Percentiles rank a stretch among this genome's conserved stretches.
Evolutionary conservation across 2,329 filamentous ascomycete genomes (phyloP).

Genomic region (Exophiala spinifera): DNA sequence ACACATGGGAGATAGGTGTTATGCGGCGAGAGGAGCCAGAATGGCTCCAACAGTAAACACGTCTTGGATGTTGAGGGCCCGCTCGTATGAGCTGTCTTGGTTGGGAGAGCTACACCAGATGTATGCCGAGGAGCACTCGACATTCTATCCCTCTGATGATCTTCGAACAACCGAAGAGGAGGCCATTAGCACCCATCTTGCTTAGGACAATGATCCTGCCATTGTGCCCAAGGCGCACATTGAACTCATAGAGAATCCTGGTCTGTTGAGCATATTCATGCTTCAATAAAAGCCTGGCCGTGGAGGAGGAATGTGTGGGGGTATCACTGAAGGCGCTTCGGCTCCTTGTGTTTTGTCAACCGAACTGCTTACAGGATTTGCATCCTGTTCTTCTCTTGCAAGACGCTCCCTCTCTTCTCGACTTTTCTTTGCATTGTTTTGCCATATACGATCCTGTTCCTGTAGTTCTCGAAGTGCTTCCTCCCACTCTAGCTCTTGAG

Average conservation of each 20-base stretch:
- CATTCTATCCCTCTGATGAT: too few species aligned
- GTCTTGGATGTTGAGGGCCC: too few species aligned
- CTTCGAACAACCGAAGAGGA: too few species aligned
- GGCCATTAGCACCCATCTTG: too few species aligned
- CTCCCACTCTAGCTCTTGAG: slow-evolving; percentile 82
- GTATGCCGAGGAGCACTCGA: too few species aligned
- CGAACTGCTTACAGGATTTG: slow-evolving; percentile 22
- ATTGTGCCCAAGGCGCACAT: too few species aligned
- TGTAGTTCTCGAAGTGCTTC: slow-evolving; percentile 44
- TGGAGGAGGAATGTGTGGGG: not conserved
- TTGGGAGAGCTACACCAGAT: too few species aligned
- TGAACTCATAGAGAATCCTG: not conserved
- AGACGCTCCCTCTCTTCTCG: slow-evolving; percentile 22
- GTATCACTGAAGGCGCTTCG: not conserved
- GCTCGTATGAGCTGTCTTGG: too few species aligned
- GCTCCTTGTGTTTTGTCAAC: slow-evolving; percentile 4
- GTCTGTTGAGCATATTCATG: not conserved
- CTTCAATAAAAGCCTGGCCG: slow-evolving; percentile 25
- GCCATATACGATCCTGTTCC: slow-evolving; percentile 28
- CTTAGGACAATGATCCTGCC: too few species aligned
- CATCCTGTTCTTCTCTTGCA: slow-evolving; percentile 24
- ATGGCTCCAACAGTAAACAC: too few species aligned
- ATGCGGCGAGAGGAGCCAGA: too few species aligned
- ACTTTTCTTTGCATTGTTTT: slow-evolving; percentile 21
- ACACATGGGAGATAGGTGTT: too few species aligned